Evolutionary conservation across 345 rosid genomes (phyloP), one percentile per base, ranked within the genome.

Genomic region (Iberis pinnata): DNA sequence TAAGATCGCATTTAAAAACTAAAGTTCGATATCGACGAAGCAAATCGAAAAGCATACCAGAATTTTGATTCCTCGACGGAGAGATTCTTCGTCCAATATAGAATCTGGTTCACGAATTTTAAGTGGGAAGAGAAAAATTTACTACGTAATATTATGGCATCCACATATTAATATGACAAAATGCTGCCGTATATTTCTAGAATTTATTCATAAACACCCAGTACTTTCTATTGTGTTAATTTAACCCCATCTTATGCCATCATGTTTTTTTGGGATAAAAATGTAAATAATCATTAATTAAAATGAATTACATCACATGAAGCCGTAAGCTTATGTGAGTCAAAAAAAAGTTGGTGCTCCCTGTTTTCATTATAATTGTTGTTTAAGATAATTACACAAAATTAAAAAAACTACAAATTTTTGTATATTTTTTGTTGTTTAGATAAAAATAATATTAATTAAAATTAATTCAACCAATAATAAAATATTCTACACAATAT

Each of bases 121-220:
- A 29, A 29, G 8, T 6, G 8, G 10, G 8, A 18, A 31, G 36
- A 41, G 38, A 56, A 26, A 8, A 2, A 29, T 32, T 11, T 22
- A 8, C 61, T 45, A 58, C 53, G 73, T 58, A 67, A 75, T n/a
- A 75, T 67, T 64, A 71, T 52, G 58, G 35, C 41, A 72, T 71
- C 94, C 89, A 81, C 94, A 35, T 31, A 65, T 61, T 60, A n/a
- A n/a, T 53, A 53, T 67, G 4, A 53, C 71, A 36, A 18, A 36
- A 12, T 43, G 35, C 2, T 15, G 2, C 50, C 38, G 4, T n/a
- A 12, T 44, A 16, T 44, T 59, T 20, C 6, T 3, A 8, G 5
- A 19, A 3, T 36, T 10, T 53, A 1, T 29, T 9, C 3, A 27
- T 29, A 27, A 37, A 38, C 33, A 40, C 61, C 71, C 27, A 12